Percentiles rank a stretch among this genome's conserved stretches.
Evolutionary conservation across 805 yeast genomes (phyloP).

Genomic region (Saccharomycopsis oosterbeekiorum): DNA sequence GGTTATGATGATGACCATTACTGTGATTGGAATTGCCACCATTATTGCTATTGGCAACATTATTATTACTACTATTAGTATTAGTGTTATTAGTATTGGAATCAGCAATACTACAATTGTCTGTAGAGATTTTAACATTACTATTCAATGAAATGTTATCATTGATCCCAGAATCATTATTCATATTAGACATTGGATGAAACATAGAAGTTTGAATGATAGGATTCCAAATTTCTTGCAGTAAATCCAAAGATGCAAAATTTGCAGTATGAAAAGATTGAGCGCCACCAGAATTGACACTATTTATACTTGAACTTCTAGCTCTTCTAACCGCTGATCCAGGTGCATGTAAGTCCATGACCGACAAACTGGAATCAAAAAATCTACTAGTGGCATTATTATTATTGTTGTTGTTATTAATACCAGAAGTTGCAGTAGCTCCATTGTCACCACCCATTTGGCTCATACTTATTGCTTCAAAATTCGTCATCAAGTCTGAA

Average conservation of each 20-base stretch:
- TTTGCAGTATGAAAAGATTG: conserved; percentile 19
- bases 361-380: background rate
- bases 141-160: background rate
- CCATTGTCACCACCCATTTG: background rate
- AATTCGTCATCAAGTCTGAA: background rate
- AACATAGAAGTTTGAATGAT: background rate
- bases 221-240: background rate
- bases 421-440: background rate
- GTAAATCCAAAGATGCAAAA: conserved; percentile 1
- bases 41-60: background rate
- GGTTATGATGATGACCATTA: background rate
- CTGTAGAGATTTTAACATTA: background rate
- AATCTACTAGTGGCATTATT: background rate
- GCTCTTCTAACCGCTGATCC: conserved; percentile 9
- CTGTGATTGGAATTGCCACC: background rate
- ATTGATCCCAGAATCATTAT: background rate
- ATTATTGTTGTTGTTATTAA: background rate
- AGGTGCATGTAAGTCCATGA: background rate
- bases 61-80: background rate
- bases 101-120: background rate
- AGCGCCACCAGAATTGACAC: conserved; percentile 11
- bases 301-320: conserved; percentile 17
- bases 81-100: background rate
- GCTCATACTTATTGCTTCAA: background rate
- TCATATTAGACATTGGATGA: background rate